Base-by-base conservation (phyloP, 202 grass and related monocot genomes). In the Brachypodium distachyon region DNA sequence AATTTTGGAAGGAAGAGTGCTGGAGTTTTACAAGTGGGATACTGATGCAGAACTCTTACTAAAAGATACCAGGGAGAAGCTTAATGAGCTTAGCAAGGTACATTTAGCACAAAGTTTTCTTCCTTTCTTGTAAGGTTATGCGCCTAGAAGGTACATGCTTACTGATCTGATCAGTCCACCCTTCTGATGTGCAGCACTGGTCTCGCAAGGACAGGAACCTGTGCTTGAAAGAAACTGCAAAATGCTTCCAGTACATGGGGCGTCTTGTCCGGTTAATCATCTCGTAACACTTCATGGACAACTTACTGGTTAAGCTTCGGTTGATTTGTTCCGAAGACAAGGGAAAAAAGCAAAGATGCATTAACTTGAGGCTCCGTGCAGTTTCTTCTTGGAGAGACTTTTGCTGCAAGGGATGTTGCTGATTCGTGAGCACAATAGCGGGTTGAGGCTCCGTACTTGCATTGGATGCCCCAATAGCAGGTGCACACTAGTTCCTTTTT, bases 21-120 rank as follows among this genome's bases (percentile, higher is more conserved):
- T 95, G 39, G 89, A 95, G 42, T 95, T 98, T 46, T 92, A 92
- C 85, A 98, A 83, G 77, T 92, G 96, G 89, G 87, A 90, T 60
- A 38, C 69, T 72, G 89, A 95, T 83, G 87, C 34, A 71, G 84
- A 92, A 75, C 38, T 85, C 32, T 78, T 89, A 39, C 80, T 98
- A 41, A 95, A 90, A 84, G 83, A 83, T 78, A 67, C 86, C 1
- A 90, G 85, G 69, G 78, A 95, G 65, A 84, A 83, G 61, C 89
- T 95, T 51, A 95, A 95, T 68, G 88, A 92, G n/a, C 77, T 98
- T 61, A 87, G 91, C 80, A 82, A 84, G 91, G 96, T 98, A 88
- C 4, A 48, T 13, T 60, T 9, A 55, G 11, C 32, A 77, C 12
- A 17, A 9, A 40, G 4, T 12, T 25, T 14, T 46, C 62, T 29